phyloP scores from a whole-genome alignment of 108 stramenopile species.

The Fistulifera pelliculosa region DNA sequence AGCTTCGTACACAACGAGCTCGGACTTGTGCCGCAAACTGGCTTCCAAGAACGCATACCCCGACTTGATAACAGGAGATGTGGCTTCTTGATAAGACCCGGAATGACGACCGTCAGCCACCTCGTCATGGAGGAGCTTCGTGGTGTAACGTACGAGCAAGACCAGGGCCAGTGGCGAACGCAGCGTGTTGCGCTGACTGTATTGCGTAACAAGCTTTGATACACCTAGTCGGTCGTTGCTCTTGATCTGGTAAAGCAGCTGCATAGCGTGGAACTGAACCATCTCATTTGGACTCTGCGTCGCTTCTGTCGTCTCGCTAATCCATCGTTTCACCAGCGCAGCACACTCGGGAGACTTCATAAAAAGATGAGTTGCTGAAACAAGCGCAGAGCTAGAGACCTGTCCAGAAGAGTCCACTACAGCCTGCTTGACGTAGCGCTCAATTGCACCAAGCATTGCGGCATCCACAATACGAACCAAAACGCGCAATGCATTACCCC shows the following conservation, averaged over 20 bases:
- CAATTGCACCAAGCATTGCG: constrained; percentile 97
- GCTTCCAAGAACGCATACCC: constrained; percentile 93
- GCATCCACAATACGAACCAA: constrained; percentile 96
- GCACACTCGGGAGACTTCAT: constrained; percentile 60
- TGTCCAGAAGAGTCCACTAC: constrained; percentile 93
- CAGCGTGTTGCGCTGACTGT: constrained; percentile 81
- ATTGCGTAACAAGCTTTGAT: constrained; percentile 91
- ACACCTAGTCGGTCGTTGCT: constrained; percentile 93
- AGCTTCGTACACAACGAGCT: constrained; percentile 99
- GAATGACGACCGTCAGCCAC: constrained; percentile 53
- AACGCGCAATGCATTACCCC: constrained; percentile 97
- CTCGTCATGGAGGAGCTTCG: constrained; percentile 79
- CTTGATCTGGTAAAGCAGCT: constrained; percentile 98
- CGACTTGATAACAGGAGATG: constrained; percentile 64
- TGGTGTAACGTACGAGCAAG: constrained; percentile 93
- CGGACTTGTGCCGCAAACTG: constrained; percentile 87
- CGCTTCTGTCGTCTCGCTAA: constrained; percentile 91
- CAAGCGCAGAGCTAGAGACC: constrained; percentile 92
- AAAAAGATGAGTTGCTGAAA: constrained; percentile 82
- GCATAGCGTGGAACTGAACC: constrained; percentile 98
- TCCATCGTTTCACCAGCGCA: constrained; percentile 86
- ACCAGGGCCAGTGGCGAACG: constrained; percentile 89
- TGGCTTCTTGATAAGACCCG: constrained; percentile 37
- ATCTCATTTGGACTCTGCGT: constrained; percentile 89
- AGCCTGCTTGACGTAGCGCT: constrained; percentile 98